phyloP scores from a whole-genome alignment of 176 grass and related monocot species.

The Bothriochloa decipiens region DNA sequence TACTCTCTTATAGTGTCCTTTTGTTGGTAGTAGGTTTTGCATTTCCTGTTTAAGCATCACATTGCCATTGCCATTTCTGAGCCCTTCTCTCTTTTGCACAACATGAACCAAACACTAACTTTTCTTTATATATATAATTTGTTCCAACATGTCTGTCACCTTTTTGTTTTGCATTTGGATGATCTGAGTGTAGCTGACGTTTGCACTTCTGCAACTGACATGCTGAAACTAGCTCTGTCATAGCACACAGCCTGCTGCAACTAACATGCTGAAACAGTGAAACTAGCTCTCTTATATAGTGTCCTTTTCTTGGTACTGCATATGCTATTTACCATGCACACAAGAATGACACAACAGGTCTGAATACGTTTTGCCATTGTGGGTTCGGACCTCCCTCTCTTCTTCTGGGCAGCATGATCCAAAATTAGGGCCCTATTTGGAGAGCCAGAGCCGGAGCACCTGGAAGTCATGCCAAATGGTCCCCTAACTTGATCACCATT shows the following conservation, averaged over 20 bases:
- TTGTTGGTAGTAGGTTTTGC: background rate
- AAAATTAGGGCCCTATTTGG: background rate
- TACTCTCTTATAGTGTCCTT: constrained; percentile 9
- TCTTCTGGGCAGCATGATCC: background rate
- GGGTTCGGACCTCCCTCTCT: background rate
- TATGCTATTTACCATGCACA: background rate
- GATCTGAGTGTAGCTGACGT: background rate
- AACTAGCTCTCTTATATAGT: background rate
- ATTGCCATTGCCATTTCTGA: background rate
- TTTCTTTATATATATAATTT: background rate
- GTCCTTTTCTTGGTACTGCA: constrained; percentile 1
- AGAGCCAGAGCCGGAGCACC: background rate
- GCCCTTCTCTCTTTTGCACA: background rate
- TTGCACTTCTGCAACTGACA: background rate
- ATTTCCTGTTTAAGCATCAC: background rate
- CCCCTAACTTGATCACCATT: background rate
- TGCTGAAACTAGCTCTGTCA: background rate
- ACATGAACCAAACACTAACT: background rate
- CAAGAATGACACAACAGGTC: background rate
- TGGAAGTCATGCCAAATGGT: background rate
- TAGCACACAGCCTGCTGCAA: background rate
- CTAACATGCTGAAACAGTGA: background rate
- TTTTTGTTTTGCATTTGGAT: background rate
- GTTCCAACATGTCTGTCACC: background rate
- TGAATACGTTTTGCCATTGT: background rate